Evolutionary conservation across 805 yeast genomes (phyloP), one percentile per base, ranked within the genome.

Genomic region (Clavispora asparagi): DNA sequence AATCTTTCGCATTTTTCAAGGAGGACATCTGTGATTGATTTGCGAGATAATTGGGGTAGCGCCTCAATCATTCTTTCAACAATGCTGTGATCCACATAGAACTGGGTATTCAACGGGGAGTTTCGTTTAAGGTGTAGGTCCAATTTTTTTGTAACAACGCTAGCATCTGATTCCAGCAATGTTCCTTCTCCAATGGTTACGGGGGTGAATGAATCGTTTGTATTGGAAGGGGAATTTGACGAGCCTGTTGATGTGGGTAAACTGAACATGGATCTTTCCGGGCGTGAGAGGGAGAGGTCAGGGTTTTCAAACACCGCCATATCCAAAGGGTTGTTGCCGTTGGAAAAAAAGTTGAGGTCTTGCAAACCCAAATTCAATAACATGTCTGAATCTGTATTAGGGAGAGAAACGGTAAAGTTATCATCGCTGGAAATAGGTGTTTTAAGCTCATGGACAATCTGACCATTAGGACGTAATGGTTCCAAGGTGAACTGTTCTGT

Each of bases 291-390:
- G n/a, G 37, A n/a, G 16, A 33, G 37, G 37, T 16, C 25, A 3
- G 25, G 4, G 6, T 32, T 41, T 14, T 49, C 49, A 41, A 41
- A 17, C 31, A 71, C 56, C 5, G 63, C 57, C 16, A 69, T 73
- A 42, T 70, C 76, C 27, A 71, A 52, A 0, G 76, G 76, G 43
- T 71, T 71, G 27, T 60, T 62, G 35, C 55, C 64, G 47, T 60
- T 67, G 51, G 57, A 64, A 45, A 71, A 71, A 14, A 67, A 62
- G 46, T 67, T 66, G n/a, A 62, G 57, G 37, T 71, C 73, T 29
- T 62, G 72, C n/a, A 67, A 55, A 5, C 64, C 68, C 30, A 62
- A 45, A 35, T 52, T 48, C 31, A 48, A 45, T 41, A 50, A 39
- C 12, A 46, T 38, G 23, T 35, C 27, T 13, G 42, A 41, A 12